Percentiles rank a stretch among this genome's conserved stretches.
phyloP scores from a whole-genome alignment of 805 yeast genomes.

The Myxozyma vanderwaltii region DNA sequence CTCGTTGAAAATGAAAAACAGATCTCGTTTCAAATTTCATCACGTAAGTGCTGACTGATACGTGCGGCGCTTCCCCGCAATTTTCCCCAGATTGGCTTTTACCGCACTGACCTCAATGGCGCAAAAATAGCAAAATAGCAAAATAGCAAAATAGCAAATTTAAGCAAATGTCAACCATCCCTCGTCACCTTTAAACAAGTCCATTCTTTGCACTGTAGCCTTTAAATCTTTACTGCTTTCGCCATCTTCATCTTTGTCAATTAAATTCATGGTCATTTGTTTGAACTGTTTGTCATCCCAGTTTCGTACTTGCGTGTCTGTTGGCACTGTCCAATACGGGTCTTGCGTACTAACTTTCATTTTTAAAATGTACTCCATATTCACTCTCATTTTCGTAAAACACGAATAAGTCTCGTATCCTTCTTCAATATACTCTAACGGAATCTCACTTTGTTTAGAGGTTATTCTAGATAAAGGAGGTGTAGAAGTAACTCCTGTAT shows the following conservation, averaged over 20 bases:
- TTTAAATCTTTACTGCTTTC: background rate
- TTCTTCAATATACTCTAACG: constrained; percentile 7
- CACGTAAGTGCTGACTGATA: too few relatives aligned
- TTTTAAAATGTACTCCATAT: too few relatives aligned
- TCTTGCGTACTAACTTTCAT: background rate
- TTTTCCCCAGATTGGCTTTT: too few relatives aligned
- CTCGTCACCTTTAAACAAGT: constrained; percentile 5
- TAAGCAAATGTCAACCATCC: constrained; percentile 19
- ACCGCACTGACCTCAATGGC: too few relatives aligned
- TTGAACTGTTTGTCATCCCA: constrained; percentile 1
- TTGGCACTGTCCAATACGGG: background rate
- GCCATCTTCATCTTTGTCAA: background rate
- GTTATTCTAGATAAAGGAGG: background rate
- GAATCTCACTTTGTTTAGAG: background rate
- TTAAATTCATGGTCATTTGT: background rate
- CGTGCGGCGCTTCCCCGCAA: too few relatives aligned
- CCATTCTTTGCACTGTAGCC: background rate
- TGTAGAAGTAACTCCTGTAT: background rate
- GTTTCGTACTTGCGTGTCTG: background rate
- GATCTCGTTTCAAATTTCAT: too few relatives aligned
- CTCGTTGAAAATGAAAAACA: too few relatives aligned
- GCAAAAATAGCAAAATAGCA: too few relatives aligned
- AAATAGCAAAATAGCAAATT: too few relatives aligned
- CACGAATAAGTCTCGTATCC: constrained; percentile 12
- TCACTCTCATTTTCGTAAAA: background rate